Base-by-base conservation (phyloP, 176 grass and related monocot genomes). In the Tillandsia fasciculata region DNA sequence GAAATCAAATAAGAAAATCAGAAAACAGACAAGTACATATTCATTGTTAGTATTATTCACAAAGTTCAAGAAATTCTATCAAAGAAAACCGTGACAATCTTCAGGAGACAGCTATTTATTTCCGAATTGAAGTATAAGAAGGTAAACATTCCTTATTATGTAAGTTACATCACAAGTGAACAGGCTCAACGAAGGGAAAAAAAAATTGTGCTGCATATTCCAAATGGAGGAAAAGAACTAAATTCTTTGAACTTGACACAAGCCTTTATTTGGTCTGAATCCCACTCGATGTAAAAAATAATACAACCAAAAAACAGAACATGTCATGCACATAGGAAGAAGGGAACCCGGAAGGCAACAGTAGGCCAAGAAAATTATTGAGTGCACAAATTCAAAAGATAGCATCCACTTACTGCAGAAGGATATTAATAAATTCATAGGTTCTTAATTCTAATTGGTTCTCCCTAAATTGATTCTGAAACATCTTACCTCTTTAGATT, bases 401-500 rank as follows among this genome's bases (percentile, higher is more conserved):
- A 33, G 26, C 50, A 20, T 3, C 2, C 4, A 10, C 7, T 61
- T 61, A 66, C 18, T 50, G 22, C 11, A 56, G 53, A 63, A 63
- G 42, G 50, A 69, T 15, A n/a, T 51, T 61, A 12, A 26, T 29
- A 18, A 27, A 50, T 52, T 69, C 65, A n/a, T 53, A 63, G 12
- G 13, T 77, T 68, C 11, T 33, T 23, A 28, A 28, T 50, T 42
- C 24, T 77, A 77, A 53, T 69, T 69, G 53, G 18, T 56, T 61
- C 52, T 2, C 10, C 73, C 49, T 23, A 27, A 15, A 68, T 52
- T 49, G 22, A 53, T 69, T 20, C 49, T 76, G 47, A 79, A 65
- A 49, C 69, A 26, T 54, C 72, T 64, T 76, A 90, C 84, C 67
- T 99, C 74, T 67, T 77, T 88, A 65, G 83, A 71, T 67, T 94